Evolutionary conservation across 2,329 filamentous ascomycete species (phyloP), one percentile per base, ranked within the genome.

Genomic region (Nakataea oryzae): DNA sequence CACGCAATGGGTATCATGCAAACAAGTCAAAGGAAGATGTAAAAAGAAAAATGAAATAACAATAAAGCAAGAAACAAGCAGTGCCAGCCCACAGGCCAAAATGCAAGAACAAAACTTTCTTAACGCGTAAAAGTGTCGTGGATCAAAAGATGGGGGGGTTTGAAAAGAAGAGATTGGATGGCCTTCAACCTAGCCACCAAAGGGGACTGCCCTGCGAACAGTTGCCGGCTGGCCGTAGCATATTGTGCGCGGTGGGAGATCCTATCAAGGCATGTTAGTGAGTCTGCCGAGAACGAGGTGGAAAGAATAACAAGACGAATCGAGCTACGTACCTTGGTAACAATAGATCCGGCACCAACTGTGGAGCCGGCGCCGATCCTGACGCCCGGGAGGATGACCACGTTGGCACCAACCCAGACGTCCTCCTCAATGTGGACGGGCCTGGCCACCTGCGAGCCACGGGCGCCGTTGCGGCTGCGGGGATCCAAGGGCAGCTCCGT

Each of bases 351-450:
- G 8, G 93, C 91, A 12, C 90, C 92, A 64, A 96, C 83, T 0
- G 89, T 90, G 62, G 83, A 85, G 5, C 92, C 92, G 70, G 85
- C 85, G 11, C 92, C 91, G 68, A 97, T 89, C 47, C 80, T 91
- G 30, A 93, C 85, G 9, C 91, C 91, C 0, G 90, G 88, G 63
- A 96, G 78, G 64, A 97, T 87, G 41, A 84, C 86, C 17, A 87
- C 89, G 69, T 88, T 88, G 14, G 89, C 90, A 1, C 87, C 90
- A 64, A 96, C 84, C 85, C 88, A 93, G 71, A 89, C 89, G 74
- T 96, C 91, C 66, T 95, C 88, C 66, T 91, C 90, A 65, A 97
- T 93, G 41, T 80, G 81, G 62, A 97, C 88, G 24, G 82, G 78
- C 34, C 85, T 84, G 17, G 90, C 92, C 63, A 86, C 75, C 69